A percentile compares a stretch with the other conserved stretches of the same genome.
Evolutionary conservation across 2,329 filamentous ascomycete genomes (phyloP).

Genomic region (Fusarium denticulatum): DNA sequence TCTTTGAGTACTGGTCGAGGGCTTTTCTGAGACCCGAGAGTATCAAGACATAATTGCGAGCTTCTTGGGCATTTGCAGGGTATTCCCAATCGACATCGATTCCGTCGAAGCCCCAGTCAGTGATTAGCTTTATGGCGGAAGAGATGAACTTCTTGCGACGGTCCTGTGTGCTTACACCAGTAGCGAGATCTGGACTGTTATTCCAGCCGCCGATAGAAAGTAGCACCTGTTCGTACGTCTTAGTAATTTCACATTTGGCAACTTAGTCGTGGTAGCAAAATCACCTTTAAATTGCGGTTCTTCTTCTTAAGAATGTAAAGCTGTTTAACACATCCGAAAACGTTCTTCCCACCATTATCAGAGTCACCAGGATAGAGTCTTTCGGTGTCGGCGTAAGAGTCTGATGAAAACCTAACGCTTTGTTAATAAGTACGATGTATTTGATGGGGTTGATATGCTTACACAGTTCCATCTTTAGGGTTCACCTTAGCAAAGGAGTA

Average conservation of each 20-base stretch:
- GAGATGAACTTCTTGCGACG: conserved; percentile 74
- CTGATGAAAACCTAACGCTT: conserved; percentile 32
- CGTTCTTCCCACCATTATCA: conserved; percentile 71
- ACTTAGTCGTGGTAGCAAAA: not conserved
- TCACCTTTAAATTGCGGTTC: conserved; percentile 78
- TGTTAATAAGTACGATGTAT: not conserved
- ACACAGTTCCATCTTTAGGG: conserved; percentile 57
- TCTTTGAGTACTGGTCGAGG: conserved; percentile 55
- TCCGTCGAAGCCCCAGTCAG: conserved; percentile 71
- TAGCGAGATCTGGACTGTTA: conserved; percentile 64
- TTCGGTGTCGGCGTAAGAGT: conserved; percentile 61
- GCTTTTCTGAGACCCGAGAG: conserved; percentile 47
- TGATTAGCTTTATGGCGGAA: conserved; percentile 74
- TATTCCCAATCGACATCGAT: conserved; percentile 69
- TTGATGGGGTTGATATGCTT: conserved; percentile 37
- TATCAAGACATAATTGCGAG: conserved; percentile 41
- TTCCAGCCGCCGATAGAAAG: conserved; percentile 76
- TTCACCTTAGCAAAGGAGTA: conserved; percentile 64
- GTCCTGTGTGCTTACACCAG: conserved; percentile 67
- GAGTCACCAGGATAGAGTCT: conserved; percentile 75
- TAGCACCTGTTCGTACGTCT: conserved; percentile 13
- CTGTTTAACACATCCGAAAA: conserved; percentile 82
- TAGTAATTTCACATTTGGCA: conserved; percentile 3
- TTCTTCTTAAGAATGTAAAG: conserved; percentile 79
- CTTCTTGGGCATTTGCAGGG: conserved; percentile 53